Base-by-base conservation (phyloP, 1,284 basidiomycete species). In the Moesziomyces sp. region DNA sequence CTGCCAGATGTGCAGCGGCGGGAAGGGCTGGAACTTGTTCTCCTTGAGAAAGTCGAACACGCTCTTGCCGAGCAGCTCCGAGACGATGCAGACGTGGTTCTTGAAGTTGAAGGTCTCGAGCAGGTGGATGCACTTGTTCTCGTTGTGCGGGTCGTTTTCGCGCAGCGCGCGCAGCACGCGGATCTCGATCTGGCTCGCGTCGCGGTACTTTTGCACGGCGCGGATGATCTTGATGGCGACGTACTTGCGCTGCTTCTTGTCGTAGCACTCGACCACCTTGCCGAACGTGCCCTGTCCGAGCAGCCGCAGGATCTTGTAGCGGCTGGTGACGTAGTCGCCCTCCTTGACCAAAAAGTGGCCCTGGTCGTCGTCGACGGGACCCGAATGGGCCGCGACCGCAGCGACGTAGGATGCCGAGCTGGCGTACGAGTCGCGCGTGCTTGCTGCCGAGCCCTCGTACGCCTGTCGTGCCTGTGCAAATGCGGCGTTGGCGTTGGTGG, bases 21-120 rank as follows among this genome's bases (percentile, higher is more conserved):
- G 96, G 85, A 99, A 99, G 2, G 97, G 94, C 49, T 92, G 90
- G 85, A 98, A 99, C 67, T 92, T 90, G 86, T 99, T 99, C 83
- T 97, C 93, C 87, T 98, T 99, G 79, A 99, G 88, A 84, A 99
- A 99, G 84, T 99, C 97, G 83, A 98, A 99, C 23, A 99, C 93
- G 85, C 94, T 98, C 90, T 95, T 93, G 74, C 94, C 94, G 52
- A 98, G 88, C 38, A 99, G 88, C 84, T 98, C 96, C 8, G 95
- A 95, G 47, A 99, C 97, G 45, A 99, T 88, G 85, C 97, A 99
- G 77, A 98, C 95, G 85, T 99, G 97, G 86, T 97, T 97, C 75
- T 93, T 90, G 86, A 93, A 94, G 87, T 97, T 95, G 85, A 99
- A 99, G 88, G 91, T 94, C 80, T 94, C 90, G 49, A 96, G 87